Percentiles rank a stretch among this genome's conserved stretches.
Conservation (phyloP, 352 stramenopile species). For the Pythium scleroteichum region DNA sequence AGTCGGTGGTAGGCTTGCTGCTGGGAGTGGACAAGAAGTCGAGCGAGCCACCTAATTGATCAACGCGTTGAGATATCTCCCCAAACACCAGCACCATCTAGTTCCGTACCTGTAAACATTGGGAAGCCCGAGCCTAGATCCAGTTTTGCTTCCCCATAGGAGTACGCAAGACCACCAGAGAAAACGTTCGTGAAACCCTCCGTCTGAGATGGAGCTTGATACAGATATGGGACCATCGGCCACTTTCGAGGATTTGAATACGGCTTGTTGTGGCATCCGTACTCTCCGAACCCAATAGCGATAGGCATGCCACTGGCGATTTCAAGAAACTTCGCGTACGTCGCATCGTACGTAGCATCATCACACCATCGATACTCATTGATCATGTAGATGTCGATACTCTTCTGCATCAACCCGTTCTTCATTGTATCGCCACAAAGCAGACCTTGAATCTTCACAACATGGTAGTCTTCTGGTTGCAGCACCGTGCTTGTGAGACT, state of each 20-base stretch:
- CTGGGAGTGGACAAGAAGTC: conserved; percentile 61
- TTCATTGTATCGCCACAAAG: conserved; percentile 84
- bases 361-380: conserved; percentile 88
- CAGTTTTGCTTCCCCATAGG: conserved; percentile 83
- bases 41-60: conserved; percentile 46
- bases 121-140: conserved; percentile 63
- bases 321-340: conserved; percentile 71
- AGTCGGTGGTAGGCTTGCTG: conserved; percentile 58
- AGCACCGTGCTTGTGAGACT: conserved; percentile 39
- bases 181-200: conserved; percentile 76
- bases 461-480: conserved; percentile 70
- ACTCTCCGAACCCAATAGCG: conserved; percentile 77
- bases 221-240: conserved; percentile 81
- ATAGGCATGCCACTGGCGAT: conserved; percentile 79
- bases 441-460: conserved; percentile 77
- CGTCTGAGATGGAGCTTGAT: conserved; percentile 60
- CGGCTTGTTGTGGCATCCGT: conserved; percentile 71
- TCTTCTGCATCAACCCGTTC: conserved; percentile 73
- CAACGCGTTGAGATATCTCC: neutral
- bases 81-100: neutral
- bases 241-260: conserved; percentile 48
- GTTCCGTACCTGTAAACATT: conserved; percentile 69
- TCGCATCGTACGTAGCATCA: conserved; percentile 59
- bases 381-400: conserved; percentile 88
- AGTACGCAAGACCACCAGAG: conserved; percentile 82